These are phyloP conservation scores for Canavalia gladiata DNA, from an alignment of 306 rosid species.

Conservation along the genomic window DNA sequence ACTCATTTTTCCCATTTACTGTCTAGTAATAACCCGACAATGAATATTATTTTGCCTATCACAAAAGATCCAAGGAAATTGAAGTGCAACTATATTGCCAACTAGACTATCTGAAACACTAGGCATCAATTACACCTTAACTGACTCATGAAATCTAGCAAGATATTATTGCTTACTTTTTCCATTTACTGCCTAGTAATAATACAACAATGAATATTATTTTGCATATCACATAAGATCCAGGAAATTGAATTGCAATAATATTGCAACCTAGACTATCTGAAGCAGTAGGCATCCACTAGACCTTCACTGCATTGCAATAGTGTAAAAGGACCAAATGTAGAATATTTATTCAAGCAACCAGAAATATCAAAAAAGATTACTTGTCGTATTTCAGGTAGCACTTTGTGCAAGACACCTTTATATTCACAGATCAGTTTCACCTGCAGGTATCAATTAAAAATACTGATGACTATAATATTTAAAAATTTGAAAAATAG, in stretches of 20 bases:
- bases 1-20: background rate
- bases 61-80: constrained; percentile 19
- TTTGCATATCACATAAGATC: constrained; percentile 17
- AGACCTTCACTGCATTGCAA: constrained; percentile 15
- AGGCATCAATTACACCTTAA: background rate
- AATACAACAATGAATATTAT: constrained; percentile 17
- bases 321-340: constrained; percentile 25
- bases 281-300: constrained; percentile 27
- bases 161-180: background rate
- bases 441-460: constrained; percentile 60
- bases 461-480: constrained; percentile 32
- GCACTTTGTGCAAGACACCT: constrained; percentile 84
- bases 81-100: constrained; percentile 22
- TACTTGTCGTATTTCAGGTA: constrained; percentile 81
- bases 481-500: constrained; percentile 2
- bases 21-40: constrained; percentile 16
- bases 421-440: constrained; percentile 74
- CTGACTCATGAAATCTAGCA: background rate
- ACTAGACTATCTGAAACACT: constrained; percentile 10
- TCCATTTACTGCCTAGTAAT: background rate
- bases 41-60: constrained; percentile 11
- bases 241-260: constrained; percentile 26
- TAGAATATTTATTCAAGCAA: constrained; percentile 38
- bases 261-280: constrained; percentile 17
- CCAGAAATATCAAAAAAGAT: constrained; percentile 40